phyloP scores from a whole-genome alignment of 2,329 filamentous ascomycete genomes.

The Chrysoporthe cubensis region DNA sequence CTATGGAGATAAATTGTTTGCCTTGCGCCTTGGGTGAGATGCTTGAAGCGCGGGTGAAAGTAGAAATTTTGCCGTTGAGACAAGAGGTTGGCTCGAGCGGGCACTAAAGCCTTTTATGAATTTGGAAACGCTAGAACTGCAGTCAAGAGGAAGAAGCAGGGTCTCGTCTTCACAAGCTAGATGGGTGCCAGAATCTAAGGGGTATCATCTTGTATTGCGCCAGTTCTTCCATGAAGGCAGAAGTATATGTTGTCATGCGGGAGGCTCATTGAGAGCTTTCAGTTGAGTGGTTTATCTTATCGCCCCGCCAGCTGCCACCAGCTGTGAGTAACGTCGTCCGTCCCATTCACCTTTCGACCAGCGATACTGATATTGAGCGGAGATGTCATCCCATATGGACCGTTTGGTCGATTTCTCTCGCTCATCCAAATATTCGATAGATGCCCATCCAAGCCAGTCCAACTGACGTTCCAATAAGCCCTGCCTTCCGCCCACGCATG shows the following conservation, averaged over 20 bases:
- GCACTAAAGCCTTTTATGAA: background rate
- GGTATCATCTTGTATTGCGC: conserved; percentile 7
- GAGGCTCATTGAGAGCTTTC: background rate
- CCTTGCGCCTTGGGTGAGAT: background rate
- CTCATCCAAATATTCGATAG: conserved; percentile 66
- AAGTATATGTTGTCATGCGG: background rate
- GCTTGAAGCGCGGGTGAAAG: background rate
- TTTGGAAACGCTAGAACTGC: background rate
- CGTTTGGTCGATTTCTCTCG: too few relatives aligned
- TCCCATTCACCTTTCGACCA: background rate
- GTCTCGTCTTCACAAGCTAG: background rate
- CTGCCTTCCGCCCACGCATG: conserved; percentile 69
- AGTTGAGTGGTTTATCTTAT: conserved; percentile 25
- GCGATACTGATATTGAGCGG: conserved; percentile 8
- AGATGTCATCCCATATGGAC: background rate
- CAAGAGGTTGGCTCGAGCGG: background rate
- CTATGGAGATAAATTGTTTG: background rate
- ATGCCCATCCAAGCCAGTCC: conserved; percentile 71
- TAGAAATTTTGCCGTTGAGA: conserved; percentile 22
- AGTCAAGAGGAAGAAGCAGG: background rate
- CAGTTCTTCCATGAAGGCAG: background rate
- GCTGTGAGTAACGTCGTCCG: conserved; percentile 18
- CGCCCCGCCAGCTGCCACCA: conserved; percentile 20
- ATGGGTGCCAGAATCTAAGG: background rate
- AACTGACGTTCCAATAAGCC: conserved; percentile 70